Evolutionary conservation across 805 yeast genomes (phyloP).

Genomic region (Starmerella tilneyi): DNA sequence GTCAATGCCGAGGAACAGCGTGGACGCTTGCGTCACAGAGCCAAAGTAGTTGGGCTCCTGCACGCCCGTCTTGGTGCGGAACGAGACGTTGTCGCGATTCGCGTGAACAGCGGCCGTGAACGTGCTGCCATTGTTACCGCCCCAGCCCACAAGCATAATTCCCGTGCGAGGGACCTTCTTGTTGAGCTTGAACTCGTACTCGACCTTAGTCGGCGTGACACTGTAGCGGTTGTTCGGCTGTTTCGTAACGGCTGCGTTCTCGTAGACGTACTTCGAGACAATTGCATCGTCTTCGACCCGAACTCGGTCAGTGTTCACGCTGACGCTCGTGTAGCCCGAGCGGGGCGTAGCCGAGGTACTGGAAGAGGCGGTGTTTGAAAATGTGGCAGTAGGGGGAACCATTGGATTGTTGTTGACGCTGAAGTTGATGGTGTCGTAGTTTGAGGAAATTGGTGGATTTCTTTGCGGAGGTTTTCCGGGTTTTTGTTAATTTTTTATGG

Average conservation of each 20-base stretch:
- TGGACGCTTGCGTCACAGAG: conserved; percentile 86
- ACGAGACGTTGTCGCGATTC: conserved; percentile 64
- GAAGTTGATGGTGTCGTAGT: conserved; percentile 24
- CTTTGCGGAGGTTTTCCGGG: conserved; percentile 10
- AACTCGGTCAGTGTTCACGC: conserved; percentile 48
- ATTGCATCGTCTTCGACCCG: conserved; percentile 41
- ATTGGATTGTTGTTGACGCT: neutral
- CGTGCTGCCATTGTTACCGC: conserved; percentile 95
- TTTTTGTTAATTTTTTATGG: conserved; percentile 8
- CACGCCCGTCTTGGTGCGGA: conserved; percentile 72
- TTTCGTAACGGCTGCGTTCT: conserved; percentile 61
- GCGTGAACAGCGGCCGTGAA: conserved; percentile 76
- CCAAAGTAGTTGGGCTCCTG: conserved; percentile 79
- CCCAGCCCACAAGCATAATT: conserved; percentile 81
- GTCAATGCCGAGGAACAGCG: conserved; percentile 82
- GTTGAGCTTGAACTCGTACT: conserved; percentile 80
- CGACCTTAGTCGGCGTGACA: conserved; percentile 61
- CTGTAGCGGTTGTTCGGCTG: conserved; percentile 40
- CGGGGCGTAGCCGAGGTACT: neutral
- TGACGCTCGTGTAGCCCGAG: conserved; percentile 38
- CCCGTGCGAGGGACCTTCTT: conserved; percentile 77
- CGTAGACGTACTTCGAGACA: conserved; percentile 54
- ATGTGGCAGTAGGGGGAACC: conserved; percentile 9
- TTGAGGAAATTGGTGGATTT: neutral
- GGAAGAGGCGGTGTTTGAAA: conserved; percentile 1